Evolutionary conservation across 441 rosid species (phyloP).

Genomic region (Lagerstroemia fauriei): DNA sequence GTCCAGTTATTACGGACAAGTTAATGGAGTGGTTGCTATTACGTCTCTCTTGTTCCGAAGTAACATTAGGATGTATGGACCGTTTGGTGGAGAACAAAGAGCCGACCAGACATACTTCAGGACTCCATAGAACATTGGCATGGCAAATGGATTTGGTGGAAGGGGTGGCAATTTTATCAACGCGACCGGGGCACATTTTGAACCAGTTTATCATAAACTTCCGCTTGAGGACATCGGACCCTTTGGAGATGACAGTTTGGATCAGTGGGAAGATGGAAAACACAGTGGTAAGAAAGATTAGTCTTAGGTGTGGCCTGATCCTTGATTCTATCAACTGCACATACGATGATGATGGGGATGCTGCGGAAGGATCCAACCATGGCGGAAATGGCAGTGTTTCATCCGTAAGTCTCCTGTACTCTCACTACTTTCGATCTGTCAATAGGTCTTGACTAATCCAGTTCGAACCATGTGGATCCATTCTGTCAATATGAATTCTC

Average conservation of each 20-base stretch:
- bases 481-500: too few species aligned
- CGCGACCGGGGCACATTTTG: background rate
- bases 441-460: too few species aligned
- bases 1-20: background rate
- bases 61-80: background rate
- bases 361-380: background rate
- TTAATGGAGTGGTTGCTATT: background rate
- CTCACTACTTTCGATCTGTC: too few species aligned
- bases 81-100: background rate
- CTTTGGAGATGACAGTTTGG: background rate
- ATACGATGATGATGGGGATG: background rate
- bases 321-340: background rate
- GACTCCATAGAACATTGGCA: constrained; percentile 2
- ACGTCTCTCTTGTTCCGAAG: constrained; percentile 2
- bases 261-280: constrained; percentile 11
- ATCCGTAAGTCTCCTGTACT: background rate
- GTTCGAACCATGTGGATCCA: too few species aligned
- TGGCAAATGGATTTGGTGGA: constrained; percentile 3
- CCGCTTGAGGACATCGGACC: constrained; percentile 6
- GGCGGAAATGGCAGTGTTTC: background rate
- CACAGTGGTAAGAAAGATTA: background rate
- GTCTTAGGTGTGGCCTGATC: background rate
- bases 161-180: background rate
- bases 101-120: background rate
- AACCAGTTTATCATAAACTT: constrained; percentile 1